Base-by-base conservation (phyloP, 2,329 filamentous ascomycete species). In the Neoarthrinium moseri region DNA sequence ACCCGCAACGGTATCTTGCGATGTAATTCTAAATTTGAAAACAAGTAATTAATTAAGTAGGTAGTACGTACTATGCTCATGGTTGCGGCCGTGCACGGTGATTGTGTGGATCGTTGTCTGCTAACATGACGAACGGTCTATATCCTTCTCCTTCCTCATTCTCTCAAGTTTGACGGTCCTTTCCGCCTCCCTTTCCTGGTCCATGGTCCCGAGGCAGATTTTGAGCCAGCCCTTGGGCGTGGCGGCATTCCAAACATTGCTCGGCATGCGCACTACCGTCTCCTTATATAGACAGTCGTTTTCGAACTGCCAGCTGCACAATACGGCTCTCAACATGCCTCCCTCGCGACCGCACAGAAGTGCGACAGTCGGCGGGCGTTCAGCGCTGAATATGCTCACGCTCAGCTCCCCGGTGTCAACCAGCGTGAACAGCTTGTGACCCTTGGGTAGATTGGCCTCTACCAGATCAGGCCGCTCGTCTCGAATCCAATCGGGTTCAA, bases 401-500 rank as follows among this genome's bases (percentile, higher is more conserved):
- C 49, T 58, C 51, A 63, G 49, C 12, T 56, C 55, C 21, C 58
- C 60, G 11, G 60, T 63, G 40, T 65, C 61, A 2, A 66, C 56
- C 3, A 66, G 49, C 0, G 61, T 65, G 49, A 65, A 66, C 3
- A 61, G 43, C 22, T 50, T 50, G 40, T 61, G 52, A 4, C 50
- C 51, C 27, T 32, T 35, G n/a, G 55, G 54, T 12, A 57, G 30
- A 17, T 27, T 24, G 7, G 30, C 33, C n/a, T 41, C 29, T 11
- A 41, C 46, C 3, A 32, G 30, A 7, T 35, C 13, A 11, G 43
- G 37, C 20, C 43, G 12, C 32, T 47, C 6, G 26, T 36, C 23
- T 7, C 30, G 15, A 39, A 51, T 47, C 48, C 48, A 52, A n/a
- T 43, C 35, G 2, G 57, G 56, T 47, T 61, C 60, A 5, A 47